phyloP scores from a whole-genome alignment of 768 basidiomycete genomes.

The Mycena indigotica region DNA sequence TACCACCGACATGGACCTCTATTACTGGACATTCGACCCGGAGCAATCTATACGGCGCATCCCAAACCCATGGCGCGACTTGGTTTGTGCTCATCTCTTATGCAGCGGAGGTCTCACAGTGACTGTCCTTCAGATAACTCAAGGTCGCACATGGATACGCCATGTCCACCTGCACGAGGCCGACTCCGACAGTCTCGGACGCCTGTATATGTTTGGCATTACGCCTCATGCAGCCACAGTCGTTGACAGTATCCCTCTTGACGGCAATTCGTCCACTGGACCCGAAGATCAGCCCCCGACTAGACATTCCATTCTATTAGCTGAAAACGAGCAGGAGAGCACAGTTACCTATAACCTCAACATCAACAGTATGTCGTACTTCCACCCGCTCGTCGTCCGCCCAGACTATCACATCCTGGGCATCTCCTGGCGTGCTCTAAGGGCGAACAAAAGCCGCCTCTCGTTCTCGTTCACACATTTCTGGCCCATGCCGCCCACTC shows the following conservation, averaged over 20 bases:
- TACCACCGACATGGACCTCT: background rate
- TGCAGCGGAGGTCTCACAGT: no score
- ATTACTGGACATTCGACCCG: background rate
- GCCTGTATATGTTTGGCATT: no score
- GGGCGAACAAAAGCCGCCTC: background rate
- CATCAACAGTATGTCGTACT: background rate
- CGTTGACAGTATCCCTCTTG: background rate
- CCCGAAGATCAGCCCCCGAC: background rate
- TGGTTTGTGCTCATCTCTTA: no score
- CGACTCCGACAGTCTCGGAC: no score
- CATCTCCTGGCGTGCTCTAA: background rate
- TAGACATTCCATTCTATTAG: no score
- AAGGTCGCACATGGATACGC: no score
- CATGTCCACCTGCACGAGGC: no score
- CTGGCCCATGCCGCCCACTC: no score
- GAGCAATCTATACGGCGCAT: background rate
- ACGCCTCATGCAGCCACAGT: background rate
- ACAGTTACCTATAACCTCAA: background rate
- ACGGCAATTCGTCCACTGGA: background rate
- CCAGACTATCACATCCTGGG: background rate
- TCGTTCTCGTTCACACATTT: background rate
- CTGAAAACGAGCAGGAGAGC: no score
- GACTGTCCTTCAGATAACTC: no score
- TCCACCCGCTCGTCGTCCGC: background rate
- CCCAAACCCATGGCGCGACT: background rate